These are phyloP conservation scores for Skeletonema costatum DNA, from an alignment of 108 stramenopile species.

Conservation along the genomic window DNA sequence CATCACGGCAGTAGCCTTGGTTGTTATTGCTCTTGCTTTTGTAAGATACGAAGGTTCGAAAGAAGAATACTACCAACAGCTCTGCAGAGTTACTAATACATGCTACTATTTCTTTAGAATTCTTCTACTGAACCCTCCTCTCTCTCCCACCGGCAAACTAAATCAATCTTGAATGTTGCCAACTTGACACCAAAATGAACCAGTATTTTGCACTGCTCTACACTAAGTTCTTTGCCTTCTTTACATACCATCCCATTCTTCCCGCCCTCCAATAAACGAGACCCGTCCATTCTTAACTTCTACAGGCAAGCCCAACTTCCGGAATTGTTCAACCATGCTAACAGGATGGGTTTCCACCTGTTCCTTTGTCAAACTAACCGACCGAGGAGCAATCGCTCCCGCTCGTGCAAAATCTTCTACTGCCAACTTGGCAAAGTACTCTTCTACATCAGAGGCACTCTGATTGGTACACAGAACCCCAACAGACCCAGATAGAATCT, in stretches of 20 bases:
- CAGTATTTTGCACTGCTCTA: conserved; percentile 92
- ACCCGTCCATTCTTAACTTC: conserved; percentile 91
- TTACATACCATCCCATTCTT: conserved; percentile 84
- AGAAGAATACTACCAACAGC: not conserved
- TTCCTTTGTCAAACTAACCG: conserved; percentile 75
- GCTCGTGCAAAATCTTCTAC: conserved; percentile 93
- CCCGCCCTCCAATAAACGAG: conserved; percentile 72
- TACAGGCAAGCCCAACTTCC: conserved; percentile 92
- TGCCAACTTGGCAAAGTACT: conserved; percentile 79
- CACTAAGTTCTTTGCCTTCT: conserved; percentile 81
- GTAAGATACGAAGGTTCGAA: not conserved
- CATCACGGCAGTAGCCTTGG: too few species aligned
- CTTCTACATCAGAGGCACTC: conserved; percentile 70
- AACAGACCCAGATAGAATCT: conserved; percentile 79
- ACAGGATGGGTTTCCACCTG: conserved; percentile 85
- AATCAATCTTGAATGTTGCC: conserved; percentile 75
- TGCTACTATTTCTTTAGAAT: conserved; percentile 12
- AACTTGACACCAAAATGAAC: conserved; percentile 87
- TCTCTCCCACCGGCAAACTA: conserved; percentile 80
- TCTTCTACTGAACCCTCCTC: conserved; percentile 67
- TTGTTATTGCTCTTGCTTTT: not conserved
- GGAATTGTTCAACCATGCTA: conserved; percentile 94
- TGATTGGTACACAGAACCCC: conserved; percentile 89
- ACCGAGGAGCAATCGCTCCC: conserved; percentile 69
- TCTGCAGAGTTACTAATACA: not conserved